phyloP scores from a whole-genome alignment of 768 basidiomycete genomes.

The Gelatoporia subvermispora region DNA sequence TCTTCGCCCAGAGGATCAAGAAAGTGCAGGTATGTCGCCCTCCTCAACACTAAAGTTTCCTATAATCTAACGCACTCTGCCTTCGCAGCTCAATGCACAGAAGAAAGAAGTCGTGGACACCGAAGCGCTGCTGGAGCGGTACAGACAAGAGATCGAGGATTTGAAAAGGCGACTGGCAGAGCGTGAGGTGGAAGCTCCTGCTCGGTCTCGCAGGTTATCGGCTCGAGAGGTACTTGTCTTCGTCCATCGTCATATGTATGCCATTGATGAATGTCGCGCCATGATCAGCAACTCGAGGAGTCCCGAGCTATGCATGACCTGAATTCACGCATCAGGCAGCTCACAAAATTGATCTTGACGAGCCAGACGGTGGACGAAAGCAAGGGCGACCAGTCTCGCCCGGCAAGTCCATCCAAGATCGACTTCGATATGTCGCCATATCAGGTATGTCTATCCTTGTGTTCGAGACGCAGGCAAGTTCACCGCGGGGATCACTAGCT shows the following conservation, averaged over 20 bases:
- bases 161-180: slow-evolving; percentile 71
- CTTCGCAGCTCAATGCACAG: slow-evolving; percentile 64
- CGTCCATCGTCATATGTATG: background rate
- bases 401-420: slow-evolving; percentile 80
- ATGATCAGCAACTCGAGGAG: slow-evolving; percentile 79
- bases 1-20: slow-evolving; percentile 90
- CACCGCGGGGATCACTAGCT: slow-evolving; percentile 38
- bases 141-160: slow-evolving; percentile 91
- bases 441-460: slow-evolving; percentile 42
- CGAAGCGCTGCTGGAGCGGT: slow-evolving; percentile 89
- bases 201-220: slow-evolving; percentile 36
- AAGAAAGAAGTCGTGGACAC: slow-evolving; percentile 94
- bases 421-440: slow-evolving; percentile 89
- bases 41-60: background rate
- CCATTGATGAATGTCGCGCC: slow-evolving; percentile 7
- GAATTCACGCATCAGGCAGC: slow-evolving; percentile 72
- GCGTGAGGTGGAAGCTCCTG: slow-evolving; percentile 58
- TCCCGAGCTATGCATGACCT: slow-evolving; percentile 81
- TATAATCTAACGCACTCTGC: background rate
- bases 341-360: slow-evolving; percentile 81
- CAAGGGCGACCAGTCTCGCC: slow-evolving; percentile 66
- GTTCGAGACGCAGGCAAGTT: background rate
- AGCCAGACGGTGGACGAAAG: slow-evolving; percentile 75
- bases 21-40: slow-evolving; percentile 60
- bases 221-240: slow-evolving; percentile 37